Evolutionary conservation across 1,284 basidiomycete species (phyloP).

Genomic region (Wallemia mellicola): DNA sequence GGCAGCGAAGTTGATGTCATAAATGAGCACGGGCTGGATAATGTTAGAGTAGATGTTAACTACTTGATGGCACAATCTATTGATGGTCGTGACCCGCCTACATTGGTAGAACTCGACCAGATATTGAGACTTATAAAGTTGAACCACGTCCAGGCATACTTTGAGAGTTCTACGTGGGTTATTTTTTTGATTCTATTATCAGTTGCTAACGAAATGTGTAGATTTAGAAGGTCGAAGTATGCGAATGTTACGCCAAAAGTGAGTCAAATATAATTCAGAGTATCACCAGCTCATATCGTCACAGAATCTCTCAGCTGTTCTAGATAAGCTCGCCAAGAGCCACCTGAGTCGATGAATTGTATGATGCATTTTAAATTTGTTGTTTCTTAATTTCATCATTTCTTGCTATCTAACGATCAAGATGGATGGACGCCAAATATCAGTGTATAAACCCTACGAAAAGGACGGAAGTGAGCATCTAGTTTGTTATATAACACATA

Average conservation of each 20-base stretch:
- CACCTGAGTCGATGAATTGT: background rate
- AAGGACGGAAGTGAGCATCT: background rate
- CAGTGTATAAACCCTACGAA: background rate
- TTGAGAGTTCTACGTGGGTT: background rate
- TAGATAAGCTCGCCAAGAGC: background rate
- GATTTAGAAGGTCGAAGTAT: constrained; percentile 5
- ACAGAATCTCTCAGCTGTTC: background rate
- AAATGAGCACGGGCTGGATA: constrained; percentile 64
- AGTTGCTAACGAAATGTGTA: background rate
- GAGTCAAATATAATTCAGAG: constrained; percentile 5
- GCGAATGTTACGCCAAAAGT: constrained; percentile 9
- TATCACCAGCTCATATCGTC: background rate
- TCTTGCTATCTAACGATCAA: background rate
- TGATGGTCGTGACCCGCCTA: background rate
- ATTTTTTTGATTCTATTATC: background rate
- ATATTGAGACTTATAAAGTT: background rate
- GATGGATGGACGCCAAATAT: background rate
- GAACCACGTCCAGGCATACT: background rate
- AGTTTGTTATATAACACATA: background rate
- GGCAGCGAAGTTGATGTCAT: constrained; percentile 44
- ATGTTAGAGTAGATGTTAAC: constrained; percentile 48
- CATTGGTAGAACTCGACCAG: background rate
- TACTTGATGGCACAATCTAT: constrained; percentile 42
- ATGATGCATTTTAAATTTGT: background rate
- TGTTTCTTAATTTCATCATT: background rate